Percentiles rank a stretch among this genome's conserved stretches.
These are phyloP conservation scores for Gelatoporia subvermispora DNA, from an alignment of 768 basidiomycete species.

Conservation along the genomic window DNA sequence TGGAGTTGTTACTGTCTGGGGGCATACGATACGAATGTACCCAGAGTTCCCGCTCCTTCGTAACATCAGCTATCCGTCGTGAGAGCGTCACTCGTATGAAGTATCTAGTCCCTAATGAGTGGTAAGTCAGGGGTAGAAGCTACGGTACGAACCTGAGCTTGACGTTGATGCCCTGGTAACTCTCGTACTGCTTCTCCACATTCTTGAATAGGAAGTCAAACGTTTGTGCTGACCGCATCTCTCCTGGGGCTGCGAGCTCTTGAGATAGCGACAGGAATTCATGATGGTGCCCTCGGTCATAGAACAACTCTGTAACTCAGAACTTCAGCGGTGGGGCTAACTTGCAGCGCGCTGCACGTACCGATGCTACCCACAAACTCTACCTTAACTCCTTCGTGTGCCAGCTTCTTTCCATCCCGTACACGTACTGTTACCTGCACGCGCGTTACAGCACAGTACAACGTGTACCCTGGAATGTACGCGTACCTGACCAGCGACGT, in stretches of 20 bases:
- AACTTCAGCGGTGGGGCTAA: not conserved
- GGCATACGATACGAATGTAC: slow-evolving; percentile 99
- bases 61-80: slow-evolving; percentile 86
- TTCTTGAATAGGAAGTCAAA: slow-evolving; percentile 98
- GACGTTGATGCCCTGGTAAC: slow-evolving; percentile 97
- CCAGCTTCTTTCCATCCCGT: slow-evolving; percentile 90
- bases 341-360: slow-evolving; percentile 29
- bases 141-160: slow-evolving; percentile 71
- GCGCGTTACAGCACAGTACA: not conserved
- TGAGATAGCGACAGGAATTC: slow-evolving; percentile 95
- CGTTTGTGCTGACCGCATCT: slow-evolving; percentile 94
- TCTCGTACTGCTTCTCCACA: slow-evolving; percentile 98
- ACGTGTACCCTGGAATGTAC: not conserved
- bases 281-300: slow-evolving; percentile 96
- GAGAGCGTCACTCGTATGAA: slow-evolving; percentile 89
- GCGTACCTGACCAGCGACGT: slow-evolving; percentile 79
- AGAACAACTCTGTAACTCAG: slow-evolving; percentile 69
- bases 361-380: slow-evolving; percentile 97
- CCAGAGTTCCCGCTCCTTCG: slow-evolving; percentile 93
- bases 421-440: slow-evolving; percentile 77
- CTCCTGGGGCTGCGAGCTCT: slow-evolving; percentile 93
- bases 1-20: slow-evolving; percentile 94
- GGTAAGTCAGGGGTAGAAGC: not conserved
- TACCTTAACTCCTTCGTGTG: slow-evolving; percentile 96
- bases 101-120: slow-evolving; percentile 51